Evolutionary conservation across 345 rosid genomes (phyloP).

Genomic region (Euclidium syriacum): DNA sequence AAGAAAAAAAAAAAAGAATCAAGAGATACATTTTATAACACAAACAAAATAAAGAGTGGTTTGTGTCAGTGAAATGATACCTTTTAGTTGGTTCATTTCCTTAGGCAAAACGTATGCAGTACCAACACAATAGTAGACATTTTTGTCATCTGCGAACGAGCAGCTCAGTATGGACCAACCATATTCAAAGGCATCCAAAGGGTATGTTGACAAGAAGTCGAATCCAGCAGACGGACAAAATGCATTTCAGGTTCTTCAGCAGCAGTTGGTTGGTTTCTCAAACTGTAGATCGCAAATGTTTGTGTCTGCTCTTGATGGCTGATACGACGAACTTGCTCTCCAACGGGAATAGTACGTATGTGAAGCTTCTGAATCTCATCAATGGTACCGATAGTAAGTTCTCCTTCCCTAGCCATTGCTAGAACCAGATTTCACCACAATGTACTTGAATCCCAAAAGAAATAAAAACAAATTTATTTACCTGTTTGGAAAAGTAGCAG

Average conservation of each 20-base stretch:
- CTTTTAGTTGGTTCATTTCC: conserved; percentile 97
- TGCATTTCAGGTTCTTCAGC: conserved; percentile 84
- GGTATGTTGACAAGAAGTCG: conserved; percentile 76
- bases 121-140: conserved; percentile 93
- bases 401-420: conserved; percentile 97
- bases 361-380: conserved; percentile 99
- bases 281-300: conserved; percentile 86
- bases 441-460: conserved; percentile 21
- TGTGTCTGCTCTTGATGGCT: conserved; percentile 98
- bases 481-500: conserved; percentile 99
- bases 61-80: conserved; percentile 33
- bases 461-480: conserved; percentile 13
- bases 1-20: too few species aligned
- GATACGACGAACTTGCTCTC: conserved; percentile 94
- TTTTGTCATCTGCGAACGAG: conserved; percentile 73
- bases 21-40: neutral
- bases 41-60: neutral
- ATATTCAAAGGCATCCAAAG: conserved; percentile 79
- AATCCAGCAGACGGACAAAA: conserved; percentile 85
- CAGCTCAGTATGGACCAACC: conserved; percentile 96
- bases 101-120: conserved; percentile 92
- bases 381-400: conserved; percentile 94
- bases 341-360: conserved; percentile 93
- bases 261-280: conserved; percentile 64
- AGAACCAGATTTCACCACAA: conserved; percentile 31